phyloP scores from a whole-genome alignment of 2,329 filamentous ascomycete species.

The Fusarium pininemorale region DNA sequence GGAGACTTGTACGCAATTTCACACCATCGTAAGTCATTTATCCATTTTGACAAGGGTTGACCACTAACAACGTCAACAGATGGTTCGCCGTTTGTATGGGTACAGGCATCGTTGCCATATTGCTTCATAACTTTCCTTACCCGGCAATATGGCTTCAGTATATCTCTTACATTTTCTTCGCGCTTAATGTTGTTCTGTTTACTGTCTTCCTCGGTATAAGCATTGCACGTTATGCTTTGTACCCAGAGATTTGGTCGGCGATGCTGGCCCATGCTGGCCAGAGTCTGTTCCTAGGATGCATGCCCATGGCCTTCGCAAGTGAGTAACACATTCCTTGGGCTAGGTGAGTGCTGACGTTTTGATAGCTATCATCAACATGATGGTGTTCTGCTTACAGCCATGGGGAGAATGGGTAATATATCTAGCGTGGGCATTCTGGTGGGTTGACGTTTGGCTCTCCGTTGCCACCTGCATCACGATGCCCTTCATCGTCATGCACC shows the following conservation, averaged over 20 bases:
- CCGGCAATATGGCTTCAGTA: constrained; percentile 65
- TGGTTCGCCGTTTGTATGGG: constrained; percentile 73
- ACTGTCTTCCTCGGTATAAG: constrained; percentile 62
- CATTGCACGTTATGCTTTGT: constrained; percentile 68
- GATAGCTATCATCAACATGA: constrained; percentile 69
- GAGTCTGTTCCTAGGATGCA: constrained; percentile 73
- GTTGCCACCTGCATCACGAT: constrained; percentile 63
- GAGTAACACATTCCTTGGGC: constrained; percentile 11
- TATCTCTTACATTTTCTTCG: constrained; percentile 68
- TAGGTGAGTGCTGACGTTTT: constrained; percentile 5
- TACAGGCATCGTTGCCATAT: constrained; percentile 72
- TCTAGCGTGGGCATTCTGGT: constrained; percentile 67
- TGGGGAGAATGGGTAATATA: constrained; percentile 68
- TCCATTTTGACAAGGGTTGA: not conserved
- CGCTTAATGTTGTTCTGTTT: constrained; percentile 68
- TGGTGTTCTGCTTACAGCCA: constrained; percentile 67
- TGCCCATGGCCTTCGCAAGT: constrained; percentile 74
- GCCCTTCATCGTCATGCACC: constrained; percentile 64
- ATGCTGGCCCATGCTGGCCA: constrained; percentile 75
- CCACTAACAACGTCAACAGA: constrained; percentile 42
- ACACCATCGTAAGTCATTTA: constrained; percentile 59
- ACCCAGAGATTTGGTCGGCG: constrained; percentile 70
- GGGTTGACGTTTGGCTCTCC: constrained; percentile 63
- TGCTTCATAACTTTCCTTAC: constrained; percentile 71
- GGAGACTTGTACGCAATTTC: constrained; percentile 61